phyloP scores from a whole-genome alignment of 257 asterid genomes.

The Solanum clarkiae region DNA sequence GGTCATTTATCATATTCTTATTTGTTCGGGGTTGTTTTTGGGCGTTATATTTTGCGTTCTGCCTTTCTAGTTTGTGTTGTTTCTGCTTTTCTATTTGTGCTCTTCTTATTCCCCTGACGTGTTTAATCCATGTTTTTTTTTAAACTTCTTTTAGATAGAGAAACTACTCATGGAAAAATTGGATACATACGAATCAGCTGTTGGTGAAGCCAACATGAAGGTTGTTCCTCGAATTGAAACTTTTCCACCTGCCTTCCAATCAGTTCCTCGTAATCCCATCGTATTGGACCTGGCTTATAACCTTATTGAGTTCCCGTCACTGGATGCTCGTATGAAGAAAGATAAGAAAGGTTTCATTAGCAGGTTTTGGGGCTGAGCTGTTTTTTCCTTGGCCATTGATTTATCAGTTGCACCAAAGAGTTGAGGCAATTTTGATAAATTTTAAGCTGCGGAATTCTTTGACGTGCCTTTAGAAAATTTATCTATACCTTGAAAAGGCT shows the following conservation, averaged over 20 bases:
- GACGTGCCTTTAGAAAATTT: neutral
- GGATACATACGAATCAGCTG: constrained; percentile 68
- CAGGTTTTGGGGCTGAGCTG: constrained; percentile 65
- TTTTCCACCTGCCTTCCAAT: constrained; percentile 51
- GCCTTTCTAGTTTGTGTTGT: neutral
- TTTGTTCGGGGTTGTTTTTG: neutral
- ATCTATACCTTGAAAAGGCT: neutral
- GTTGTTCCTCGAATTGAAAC: constrained; percentile 28
- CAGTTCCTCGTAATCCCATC: constrained; percentile 47
- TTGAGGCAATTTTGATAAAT: neutral
- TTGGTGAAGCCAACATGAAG: constrained; percentile 56
- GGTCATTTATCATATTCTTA: neutral
- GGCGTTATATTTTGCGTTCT: neutral
- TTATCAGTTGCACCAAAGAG: neutral
- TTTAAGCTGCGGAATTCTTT: neutral
- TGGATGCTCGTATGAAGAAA: constrained; percentile 79
- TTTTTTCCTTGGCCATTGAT: neutral
- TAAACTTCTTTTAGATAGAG: constrained; percentile 34
- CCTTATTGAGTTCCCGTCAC: constrained; percentile 67
- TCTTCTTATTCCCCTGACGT: neutral
- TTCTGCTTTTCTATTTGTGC: neutral
- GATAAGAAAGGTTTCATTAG: constrained; percentile 77
- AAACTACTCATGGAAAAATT: constrained; percentile 64
- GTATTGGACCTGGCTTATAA: constrained; percentile 60
- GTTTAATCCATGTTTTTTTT: neutral